Percentiles rank a stretch among this genome's conserved stretches.
Conservation (phyloP, 139 green algal species). For the Coelastrella sp. region DNA sequence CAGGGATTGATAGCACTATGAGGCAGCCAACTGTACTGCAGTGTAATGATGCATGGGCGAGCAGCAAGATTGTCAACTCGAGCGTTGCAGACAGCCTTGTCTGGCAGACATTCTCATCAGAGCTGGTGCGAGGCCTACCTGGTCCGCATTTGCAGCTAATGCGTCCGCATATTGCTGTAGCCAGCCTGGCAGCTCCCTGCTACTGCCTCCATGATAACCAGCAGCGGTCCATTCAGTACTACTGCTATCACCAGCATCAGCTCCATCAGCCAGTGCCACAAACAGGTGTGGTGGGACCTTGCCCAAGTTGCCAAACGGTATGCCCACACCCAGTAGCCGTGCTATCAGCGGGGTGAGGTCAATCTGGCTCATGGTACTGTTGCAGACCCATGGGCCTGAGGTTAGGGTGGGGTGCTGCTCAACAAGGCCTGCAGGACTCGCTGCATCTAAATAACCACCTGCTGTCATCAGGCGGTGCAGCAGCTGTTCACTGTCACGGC, state of each 20-base stretch:
- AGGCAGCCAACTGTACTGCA: too few species aligned
- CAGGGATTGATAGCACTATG: too few species aligned
- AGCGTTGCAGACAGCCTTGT: too few species aligned
- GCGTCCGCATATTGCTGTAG: conserved; percentile 30
- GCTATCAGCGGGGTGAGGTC: conserved; percentile 90
- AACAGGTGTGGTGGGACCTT: conserved; percentile 74
- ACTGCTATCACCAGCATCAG: background rate
- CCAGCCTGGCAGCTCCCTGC: too few species aligned
- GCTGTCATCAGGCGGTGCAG: background rate
- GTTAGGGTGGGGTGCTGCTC: background rate
- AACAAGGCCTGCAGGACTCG: background rate
- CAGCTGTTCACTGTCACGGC: too few species aligned
- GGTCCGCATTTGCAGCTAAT: conserved; percentile 39
- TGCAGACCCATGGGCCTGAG: conserved; percentile 17
- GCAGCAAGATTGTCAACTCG: too few species aligned
- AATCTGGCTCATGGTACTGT: conserved; percentile 78
- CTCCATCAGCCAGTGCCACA: conserved; percentile 41
- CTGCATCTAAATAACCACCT: background rate
- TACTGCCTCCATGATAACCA: too few species aligned
- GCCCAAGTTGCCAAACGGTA: conserved; percentile 88
- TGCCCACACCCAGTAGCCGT: conserved; percentile 85
- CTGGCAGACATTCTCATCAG: too few species aligned
- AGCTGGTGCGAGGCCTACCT: too few species aligned
- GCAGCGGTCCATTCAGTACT: too few species aligned
- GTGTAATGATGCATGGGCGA: too few species aligned